A percentile compares a stretch with the other conserved stretches of the same genome.
Conservation (phyloP, 2,329 filamentous ascomycete genomes). For the Pestalotiopsis sp. region DNA sequence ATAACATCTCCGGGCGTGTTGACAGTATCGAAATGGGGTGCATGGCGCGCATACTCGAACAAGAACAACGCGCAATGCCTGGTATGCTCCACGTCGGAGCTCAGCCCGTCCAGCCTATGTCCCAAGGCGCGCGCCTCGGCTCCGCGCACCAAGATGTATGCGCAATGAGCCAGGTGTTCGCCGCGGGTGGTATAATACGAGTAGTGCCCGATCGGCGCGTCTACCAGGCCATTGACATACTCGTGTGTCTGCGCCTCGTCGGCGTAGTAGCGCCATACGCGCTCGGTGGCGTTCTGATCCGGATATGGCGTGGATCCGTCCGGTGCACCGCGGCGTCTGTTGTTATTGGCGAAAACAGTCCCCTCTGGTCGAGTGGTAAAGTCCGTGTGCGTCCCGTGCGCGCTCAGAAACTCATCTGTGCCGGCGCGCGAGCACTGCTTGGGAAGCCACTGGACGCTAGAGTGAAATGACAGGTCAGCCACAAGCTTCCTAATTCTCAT, state of each 20-base stretch:
- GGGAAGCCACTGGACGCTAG: neutral
- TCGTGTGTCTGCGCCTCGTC: neutral
- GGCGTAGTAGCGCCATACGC: neutral
- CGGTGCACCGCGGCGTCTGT: neutral
- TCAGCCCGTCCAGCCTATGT: neutral
- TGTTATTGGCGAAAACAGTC: neutral
- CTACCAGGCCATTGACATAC: neutral
- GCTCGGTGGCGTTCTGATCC: neutral
- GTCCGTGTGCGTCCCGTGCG: neutral
- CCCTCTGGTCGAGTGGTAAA: neutral
- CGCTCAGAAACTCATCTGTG: neutral
- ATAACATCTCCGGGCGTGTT: neutral
- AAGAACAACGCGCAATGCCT: neutral
- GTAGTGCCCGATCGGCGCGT: neutral
- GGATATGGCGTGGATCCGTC: neutral
- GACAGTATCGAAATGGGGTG: neutral
- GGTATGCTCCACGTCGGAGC: neutral
- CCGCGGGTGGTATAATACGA: neutral
- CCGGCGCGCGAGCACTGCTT: neutral
- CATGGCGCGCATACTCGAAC: neutral
- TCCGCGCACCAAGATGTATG: neutral
- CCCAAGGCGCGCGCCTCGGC: neutral
- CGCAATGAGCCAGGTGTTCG: neutral
- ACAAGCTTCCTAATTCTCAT: neutral
- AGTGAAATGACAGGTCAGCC: neutral